A percentile compares a stretch with the other conserved stretches of the same genome.
Evolutionary conservation across 2,329 filamentous ascomycete species (phyloP).

Genomic region (Trichoderma semiorbis): DNA sequence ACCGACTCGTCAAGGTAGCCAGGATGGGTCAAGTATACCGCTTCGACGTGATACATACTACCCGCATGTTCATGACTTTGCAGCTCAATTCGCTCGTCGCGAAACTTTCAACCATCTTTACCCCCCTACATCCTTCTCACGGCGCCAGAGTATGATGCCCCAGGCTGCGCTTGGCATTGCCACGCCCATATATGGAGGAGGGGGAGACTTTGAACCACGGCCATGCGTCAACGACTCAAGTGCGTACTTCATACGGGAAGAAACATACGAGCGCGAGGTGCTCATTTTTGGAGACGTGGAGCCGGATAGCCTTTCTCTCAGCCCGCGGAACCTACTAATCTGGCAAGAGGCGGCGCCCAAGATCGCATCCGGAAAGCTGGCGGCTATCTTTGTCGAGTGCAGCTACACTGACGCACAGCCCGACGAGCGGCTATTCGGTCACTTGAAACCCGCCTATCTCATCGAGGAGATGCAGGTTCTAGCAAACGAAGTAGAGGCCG

Average conservation of each 20-base stretch:
- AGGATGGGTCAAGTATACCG: slow-evolving; percentile 41
- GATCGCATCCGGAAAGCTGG: slow-evolving; percentile 67
- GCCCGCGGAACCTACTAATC: slow-evolving; percentile 74
- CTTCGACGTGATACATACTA: slow-evolving; percentile 29
- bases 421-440: slow-evolving; percentile 79
- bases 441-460: slow-evolving; percentile 79
- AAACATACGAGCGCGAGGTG: slow-evolving; percentile 67
- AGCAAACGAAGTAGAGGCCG: slow-evolving; percentile 64
- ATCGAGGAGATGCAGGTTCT: slow-evolving; percentile 73
- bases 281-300: slow-evolving; percentile 96
- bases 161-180: slow-evolving; percentile 28
- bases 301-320: slow-evolving; percentile 79
- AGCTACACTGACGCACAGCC: slow-evolving; percentile 81
- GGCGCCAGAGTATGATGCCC: slow-evolving; percentile 30
- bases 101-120: slow-evolving; percentile 26
- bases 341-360: slow-evolving; percentile 90
- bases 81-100: slow-evolving; percentile 29
- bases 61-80: slow-evolving; percentile 38
- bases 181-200: slow-evolving; percentile 25
- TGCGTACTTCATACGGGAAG: slow-evolving; percentile 86
- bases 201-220: slow-evolving; percentile 37
- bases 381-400: slow-evolving; percentile 91
- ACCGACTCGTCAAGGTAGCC: slow-evolving; percentile 48
- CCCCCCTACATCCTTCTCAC: slow-evolving; percentile 16
- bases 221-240: slow-evolving; percentile 81